Conservation (phyloP, 495 filamentous ascomycete species). For the Penicillium daleae region DNA sequence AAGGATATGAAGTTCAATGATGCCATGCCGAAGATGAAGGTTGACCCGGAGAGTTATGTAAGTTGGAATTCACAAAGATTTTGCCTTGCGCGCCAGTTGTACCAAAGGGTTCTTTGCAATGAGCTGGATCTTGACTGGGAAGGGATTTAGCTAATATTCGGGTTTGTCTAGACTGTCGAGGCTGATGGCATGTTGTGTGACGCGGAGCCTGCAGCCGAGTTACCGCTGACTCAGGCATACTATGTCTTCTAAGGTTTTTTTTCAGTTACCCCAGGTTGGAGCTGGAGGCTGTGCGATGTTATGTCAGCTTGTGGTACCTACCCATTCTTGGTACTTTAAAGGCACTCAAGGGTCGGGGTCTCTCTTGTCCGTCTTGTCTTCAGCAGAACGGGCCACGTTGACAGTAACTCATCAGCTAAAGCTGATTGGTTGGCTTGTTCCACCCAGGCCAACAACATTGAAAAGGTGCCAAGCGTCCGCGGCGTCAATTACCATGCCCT, state of each 20-base stretch:
- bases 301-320: neutral
- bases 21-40: constrained; percentile 84
- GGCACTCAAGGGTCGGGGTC: too few relatives aligned
- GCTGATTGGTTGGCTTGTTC: neutral
- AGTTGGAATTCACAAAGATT: constrained; percentile 34
- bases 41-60: constrained; percentile 88
- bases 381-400: too few relatives aligned
- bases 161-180: constrained; percentile 60
- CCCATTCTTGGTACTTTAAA: too few relatives aligned
- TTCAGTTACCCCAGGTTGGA: constrained; percentile 15
- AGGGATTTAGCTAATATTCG: neutral
- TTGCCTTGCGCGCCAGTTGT: too few relatives aligned
- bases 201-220: constrained; percentile 69
- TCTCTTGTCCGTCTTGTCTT: too few relatives aligned
- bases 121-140: too few relatives aligned
- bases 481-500: neutral
- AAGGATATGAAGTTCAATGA: constrained; percentile 95
- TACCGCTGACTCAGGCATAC: constrained; percentile 83
- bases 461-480: neutral
- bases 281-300: constrained; percentile 2
- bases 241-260: constrained; percentile 84
- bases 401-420: neutral
- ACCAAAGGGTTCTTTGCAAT: too few relatives aligned
- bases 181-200: constrained; percentile 79
- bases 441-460: neutral